Evolutionary conservation across 345 rosid species (phyloP).

Genomic region (Durio zibethinus): DNA sequence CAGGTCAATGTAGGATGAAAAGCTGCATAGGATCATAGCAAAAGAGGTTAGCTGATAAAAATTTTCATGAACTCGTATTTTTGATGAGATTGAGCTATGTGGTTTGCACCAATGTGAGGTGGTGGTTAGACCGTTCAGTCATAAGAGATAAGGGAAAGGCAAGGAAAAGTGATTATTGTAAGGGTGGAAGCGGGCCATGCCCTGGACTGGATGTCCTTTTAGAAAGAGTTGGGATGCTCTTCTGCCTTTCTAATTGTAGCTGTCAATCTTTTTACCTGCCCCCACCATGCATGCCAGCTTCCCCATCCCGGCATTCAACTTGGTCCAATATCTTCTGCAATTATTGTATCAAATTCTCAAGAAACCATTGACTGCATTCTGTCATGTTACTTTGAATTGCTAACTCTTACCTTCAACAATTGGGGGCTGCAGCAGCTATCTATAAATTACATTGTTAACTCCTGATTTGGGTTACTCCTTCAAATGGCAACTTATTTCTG

Average conservation of each 20-base stretch:
- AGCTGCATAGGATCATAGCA: not conserved
- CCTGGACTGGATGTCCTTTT: slow-evolving; percentile 24
- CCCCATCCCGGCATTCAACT: slow-evolving; percentile 15
- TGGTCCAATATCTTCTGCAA: slow-evolving; percentile 25
- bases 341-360: not conserved
- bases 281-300: slow-evolving; percentile 14
- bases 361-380: not conserved
- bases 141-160: slow-evolving; percentile 36
- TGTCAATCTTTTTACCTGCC: slow-evolving; percentile 29
- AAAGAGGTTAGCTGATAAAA: not conserved
- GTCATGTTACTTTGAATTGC: not conserved
- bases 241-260: slow-evolving; percentile 24
- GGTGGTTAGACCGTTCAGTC: slow-evolving; percentile 18
- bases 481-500: not conserved
- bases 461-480: not conserved
- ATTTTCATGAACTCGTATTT: not conserved
- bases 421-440: not conserved
- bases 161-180: slow-evolving; percentile 19
- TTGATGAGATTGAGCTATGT: slow-evolving; percentile 19
- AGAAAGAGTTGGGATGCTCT: slow-evolving; percentile 21
- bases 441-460: not conserved
- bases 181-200: slow-evolving; percentile 20
- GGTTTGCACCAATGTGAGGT: slow-evolving; percentile 26
- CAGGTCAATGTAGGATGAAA: not conserved
- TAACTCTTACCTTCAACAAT: not conserved